Evolutionary conservation across 2,329 filamentous ascomycete species (phyloP).

Genomic region (Epicoccum sorghinum): DNA sequence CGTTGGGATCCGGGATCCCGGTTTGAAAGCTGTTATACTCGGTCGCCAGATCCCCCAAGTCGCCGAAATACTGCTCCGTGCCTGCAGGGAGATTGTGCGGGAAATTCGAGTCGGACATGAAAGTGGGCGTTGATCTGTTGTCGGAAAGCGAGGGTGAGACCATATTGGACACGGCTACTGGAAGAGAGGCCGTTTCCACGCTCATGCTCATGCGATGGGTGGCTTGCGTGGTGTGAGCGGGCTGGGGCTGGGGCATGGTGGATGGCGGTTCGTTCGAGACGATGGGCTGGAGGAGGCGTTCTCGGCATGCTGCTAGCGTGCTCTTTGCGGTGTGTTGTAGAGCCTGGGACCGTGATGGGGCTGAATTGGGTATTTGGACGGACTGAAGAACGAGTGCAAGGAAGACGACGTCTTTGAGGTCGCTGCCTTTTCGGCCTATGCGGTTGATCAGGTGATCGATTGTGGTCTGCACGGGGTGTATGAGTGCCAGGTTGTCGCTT

Average conservation of each 20-base stretch:
- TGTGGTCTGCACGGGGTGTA: conserved; percentile 20
- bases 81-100: conserved; percentile 4
- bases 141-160: conserved; percentile 9
- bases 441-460: conserved; percentile 20
- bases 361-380: conserved; percentile 13
- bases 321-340: conserved; percentile 13
- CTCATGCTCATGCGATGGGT: conserved; percentile 8
- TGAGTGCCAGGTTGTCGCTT: conserved; percentile 1
- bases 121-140: not conserved
- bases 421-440: conserved; percentile 24
- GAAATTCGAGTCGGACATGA: not conserved
- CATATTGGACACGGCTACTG: not conserved
- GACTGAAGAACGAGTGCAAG: conserved; percentile 25
- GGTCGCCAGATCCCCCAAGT: conserved; percentile 19
- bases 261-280: not conserved
- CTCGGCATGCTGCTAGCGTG: conserved; percentile 21
- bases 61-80: conserved; percentile 20
- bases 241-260: not conserved
- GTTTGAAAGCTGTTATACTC: conserved; percentile 15
- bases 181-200: not conserved
- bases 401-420: conserved; percentile 30
- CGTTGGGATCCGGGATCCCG: conserved; percentile 12
- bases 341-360: not conserved
- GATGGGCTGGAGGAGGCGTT: conserved; percentile 18
- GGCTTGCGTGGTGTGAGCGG: not conserved